Evolutionary conservation across 495 filamentous ascomycete species (phyloP).

Genomic region (Eremomyces bilateralis): DNA sequence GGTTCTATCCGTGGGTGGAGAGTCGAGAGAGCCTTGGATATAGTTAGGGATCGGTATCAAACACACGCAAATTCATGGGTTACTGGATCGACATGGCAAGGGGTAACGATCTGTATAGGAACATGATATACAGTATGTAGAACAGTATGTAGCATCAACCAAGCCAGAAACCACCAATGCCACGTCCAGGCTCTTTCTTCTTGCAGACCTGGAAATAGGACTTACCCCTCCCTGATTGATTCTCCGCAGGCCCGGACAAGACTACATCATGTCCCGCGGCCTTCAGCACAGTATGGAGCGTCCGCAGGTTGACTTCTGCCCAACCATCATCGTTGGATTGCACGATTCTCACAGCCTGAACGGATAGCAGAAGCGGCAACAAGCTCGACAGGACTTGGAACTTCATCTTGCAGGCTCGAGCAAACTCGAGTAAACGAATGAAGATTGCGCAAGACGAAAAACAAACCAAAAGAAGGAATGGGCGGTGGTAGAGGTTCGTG

Average conservation of each 20-base stretch:
- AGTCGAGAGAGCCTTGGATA: slow-evolving; percentile 27
- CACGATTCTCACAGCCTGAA: slow-evolving; percentile 30
- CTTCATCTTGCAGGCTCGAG: too few species aligned
- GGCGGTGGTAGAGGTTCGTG: too few species aligned
- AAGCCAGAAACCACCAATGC: too few species aligned
- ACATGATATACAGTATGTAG: too few species aligned
- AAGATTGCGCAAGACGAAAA: too few species aligned
- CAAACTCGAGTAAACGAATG: too few species aligned
- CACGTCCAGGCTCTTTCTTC: too few species aligned
- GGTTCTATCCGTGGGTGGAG: slow-evolving; percentile 18
- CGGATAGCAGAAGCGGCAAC: slow-evolving; percentile 3
- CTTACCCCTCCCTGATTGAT: slow-evolving; percentile 38
- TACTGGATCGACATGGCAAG: too few species aligned
- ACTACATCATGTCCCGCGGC: slow-evolving; percentile 34
- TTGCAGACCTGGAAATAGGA: slow-evolving; percentile 1
- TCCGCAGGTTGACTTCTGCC: slow-evolving; percentile 42
- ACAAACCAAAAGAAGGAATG: too few species aligned
- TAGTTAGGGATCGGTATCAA: background rate
- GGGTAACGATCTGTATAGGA: too few species aligned
- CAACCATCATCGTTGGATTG: slow-evolving; percentile 53
- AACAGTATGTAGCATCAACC: too few species aligned
- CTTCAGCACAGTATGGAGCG: slow-evolving; percentile 29
- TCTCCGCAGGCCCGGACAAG: slow-evolving; percentile 40
- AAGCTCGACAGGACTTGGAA: too few species aligned
- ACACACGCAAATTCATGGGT: background rate